Conservation (phyloP, 2,329 filamentous ascomycete species). For the Juglanconis sp. region DNA sequence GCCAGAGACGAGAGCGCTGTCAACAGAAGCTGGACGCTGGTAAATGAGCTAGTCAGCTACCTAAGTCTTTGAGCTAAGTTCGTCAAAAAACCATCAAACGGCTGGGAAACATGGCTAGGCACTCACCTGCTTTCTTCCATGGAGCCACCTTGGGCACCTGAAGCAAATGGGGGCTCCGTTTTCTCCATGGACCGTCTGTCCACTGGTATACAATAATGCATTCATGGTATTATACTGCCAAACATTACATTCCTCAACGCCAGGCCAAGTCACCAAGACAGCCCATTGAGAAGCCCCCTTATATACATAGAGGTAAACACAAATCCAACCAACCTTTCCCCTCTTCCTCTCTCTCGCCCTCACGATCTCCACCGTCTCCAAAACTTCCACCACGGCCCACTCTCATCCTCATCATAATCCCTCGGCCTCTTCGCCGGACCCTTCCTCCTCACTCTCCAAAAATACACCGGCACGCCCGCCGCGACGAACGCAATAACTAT, state of each 20-base stretch:
- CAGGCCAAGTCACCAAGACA: background rate
- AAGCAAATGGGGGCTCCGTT: too few relatives aligned
- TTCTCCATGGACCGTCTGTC: too few relatives aligned
- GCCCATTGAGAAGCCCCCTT: background rate
- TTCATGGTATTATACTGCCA: slow-evolving; percentile 10
- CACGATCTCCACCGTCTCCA: slow-evolving; percentile 45
- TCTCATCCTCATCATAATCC: slow-evolving; percentile 28
- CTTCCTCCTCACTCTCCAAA: slow-evolving; percentile 71
- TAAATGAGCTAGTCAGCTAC: too few relatives aligned
- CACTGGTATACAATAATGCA: background rate
- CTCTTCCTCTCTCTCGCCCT: background rate
- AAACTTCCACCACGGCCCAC: slow-evolving; percentile 55
- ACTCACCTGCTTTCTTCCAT: too few relatives aligned
- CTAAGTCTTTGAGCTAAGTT: too few relatives aligned
- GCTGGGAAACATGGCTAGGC: too few relatives aligned
- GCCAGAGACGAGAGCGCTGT: too few relatives aligned
- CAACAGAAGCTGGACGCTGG: too few relatives aligned
- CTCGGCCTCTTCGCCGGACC: slow-evolving; percentile 47
- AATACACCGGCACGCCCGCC: slow-evolving; percentile 83
- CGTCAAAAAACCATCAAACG: too few relatives aligned
- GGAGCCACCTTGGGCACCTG: too few relatives aligned
- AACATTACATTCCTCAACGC: background rate
- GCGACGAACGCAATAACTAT: slow-evolving; percentile 83
- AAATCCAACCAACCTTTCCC: background rate
- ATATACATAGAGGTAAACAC: background rate